Evolutionary conservation across 2,329 filamentous ascomycete species (phyloP).

Genomic region (Colletotrichum graminicola): DNA sequence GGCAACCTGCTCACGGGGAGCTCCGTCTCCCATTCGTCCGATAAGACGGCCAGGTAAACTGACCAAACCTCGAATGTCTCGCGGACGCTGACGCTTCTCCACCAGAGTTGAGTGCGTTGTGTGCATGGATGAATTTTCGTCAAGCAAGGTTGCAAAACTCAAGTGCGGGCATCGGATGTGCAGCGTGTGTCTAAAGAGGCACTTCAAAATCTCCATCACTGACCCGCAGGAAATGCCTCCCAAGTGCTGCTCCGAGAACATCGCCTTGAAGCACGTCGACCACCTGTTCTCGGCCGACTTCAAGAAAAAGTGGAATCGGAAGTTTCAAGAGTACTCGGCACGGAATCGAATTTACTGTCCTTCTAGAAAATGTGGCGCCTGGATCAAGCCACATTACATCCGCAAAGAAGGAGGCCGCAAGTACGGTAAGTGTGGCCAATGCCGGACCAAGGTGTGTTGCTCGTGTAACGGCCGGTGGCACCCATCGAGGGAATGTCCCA

Average conservation of each 20-base stretch:
- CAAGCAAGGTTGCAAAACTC: constrained; percentile 75
- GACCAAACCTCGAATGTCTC: constrained; percentile 22
- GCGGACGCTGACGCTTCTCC: constrained; percentile 17
- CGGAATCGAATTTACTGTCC: constrained; percentile 85
- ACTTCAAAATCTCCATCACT: constrained; percentile 80
- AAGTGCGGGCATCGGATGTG: constrained; percentile 88
- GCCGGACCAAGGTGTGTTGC: constrained; percentile 80
- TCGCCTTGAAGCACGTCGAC: constrained; percentile 82
- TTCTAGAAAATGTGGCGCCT: constrained; percentile 77
- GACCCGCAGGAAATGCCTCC: constrained; percentile 89
- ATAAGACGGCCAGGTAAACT: constrained; percentile 49
- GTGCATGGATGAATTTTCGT: constrained; percentile 77
- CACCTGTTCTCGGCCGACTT: constrained; percentile 79
- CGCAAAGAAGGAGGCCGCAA: constrained; percentile 69
- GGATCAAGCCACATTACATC: constrained; percentile 81
- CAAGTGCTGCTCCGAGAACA: constrained; percentile 80
- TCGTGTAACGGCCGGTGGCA: constrained; percentile 83
- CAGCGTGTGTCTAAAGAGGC: constrained; percentile 77
- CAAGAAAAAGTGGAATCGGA: constrained; percentile 84
- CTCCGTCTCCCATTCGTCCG: constrained; percentile 42
- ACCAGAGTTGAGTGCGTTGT: constrained; percentile 77
- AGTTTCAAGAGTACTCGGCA: constrained; percentile 81
- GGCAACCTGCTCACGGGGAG: constrained; percentile 29
- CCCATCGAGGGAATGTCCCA: constrained; percentile 74
- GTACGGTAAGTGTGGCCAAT: constrained; percentile 77